phyloP scores from a whole-genome alignment of 108 stramenopile species.

The Nitzschia sp. region DNA sequence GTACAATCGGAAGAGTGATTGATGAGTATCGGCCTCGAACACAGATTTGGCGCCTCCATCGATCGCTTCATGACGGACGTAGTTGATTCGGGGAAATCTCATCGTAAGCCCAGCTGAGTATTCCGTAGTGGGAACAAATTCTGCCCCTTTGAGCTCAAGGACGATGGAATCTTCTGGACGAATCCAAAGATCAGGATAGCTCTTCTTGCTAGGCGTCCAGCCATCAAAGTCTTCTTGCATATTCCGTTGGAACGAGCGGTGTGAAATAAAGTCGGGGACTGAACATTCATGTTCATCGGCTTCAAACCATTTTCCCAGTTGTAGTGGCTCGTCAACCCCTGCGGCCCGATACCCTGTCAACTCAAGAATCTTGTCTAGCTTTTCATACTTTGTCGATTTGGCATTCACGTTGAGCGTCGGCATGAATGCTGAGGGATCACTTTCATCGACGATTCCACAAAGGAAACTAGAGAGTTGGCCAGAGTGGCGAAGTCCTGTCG shows the following conservation, averaged over 20 bases:
- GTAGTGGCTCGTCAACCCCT: constrained; percentile 33
- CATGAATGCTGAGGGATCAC: constrained; percentile 49
- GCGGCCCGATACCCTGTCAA: constrained; percentile 54
- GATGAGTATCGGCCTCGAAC: constrained; percentile 44
- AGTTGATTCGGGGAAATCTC: constrained; percentile 73
- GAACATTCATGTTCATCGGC: constrained; percentile 24
- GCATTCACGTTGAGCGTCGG: constrained; percentile 62
- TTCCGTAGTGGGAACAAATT: constrained; percentile 45
- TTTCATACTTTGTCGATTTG: constrained; percentile 26
- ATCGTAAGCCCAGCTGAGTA: constrained; percentile 70
- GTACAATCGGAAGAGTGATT: constrained; percentile 46
- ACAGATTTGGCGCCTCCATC: constrained; percentile 47
- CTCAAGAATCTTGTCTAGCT: constrained; percentile 33
- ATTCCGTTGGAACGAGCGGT: constrained; percentile 54
- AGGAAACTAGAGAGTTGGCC: constrained; percentile 55
- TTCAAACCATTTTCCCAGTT: constrained; percentile 67
- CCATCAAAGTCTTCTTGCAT: constrained; percentile 49
- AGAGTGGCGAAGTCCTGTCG: constrained; percentile 46
- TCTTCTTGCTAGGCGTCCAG: constrained; percentile 53
- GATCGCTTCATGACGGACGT: constrained; percentile 51
- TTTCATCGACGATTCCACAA: constrained; percentile 68
- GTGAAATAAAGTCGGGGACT: constrained; percentile 72
- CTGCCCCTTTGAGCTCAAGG: constrained; percentile 70
- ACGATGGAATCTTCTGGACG: constrained; percentile 79
- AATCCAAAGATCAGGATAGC: constrained; percentile 69